Percentiles rank a stretch among this genome's conserved stretches.
These are phyloP conservation scores for Thermoascus crustaceus DNA, from an alignment of 2,329 filamentous ascomycete species.

Conservation along the genomic window DNA sequence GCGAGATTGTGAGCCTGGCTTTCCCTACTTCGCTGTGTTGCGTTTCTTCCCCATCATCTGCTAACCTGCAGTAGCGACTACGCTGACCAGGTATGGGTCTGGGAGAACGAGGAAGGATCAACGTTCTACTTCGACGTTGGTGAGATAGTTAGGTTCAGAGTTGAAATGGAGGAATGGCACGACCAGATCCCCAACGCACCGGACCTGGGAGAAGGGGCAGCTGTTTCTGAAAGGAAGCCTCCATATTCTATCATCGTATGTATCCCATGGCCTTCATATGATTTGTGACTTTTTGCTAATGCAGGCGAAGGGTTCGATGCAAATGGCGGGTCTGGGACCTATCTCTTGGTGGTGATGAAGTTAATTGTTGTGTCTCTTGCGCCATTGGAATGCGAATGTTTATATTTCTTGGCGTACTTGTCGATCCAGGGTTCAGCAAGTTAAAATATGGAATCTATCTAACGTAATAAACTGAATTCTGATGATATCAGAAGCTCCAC, in stretches of 20 bases:
- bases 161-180: constrained; percentile 83
- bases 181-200: constrained; percentile 72
- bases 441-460: too few relatives aligned
- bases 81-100: constrained; percentile 74
- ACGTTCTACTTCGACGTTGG: constrained; percentile 82
- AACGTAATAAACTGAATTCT: too few relatives aligned
- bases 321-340: constrained; percentile 38
- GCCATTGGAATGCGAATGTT: too few relatives aligned
- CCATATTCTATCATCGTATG: constrained; percentile 40
- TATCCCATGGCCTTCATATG: not conserved
- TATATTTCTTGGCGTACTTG: too few relatives aligned
- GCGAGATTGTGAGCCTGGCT: constrained; percentile 59
- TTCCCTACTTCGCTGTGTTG: not conserved
- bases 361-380: constrained; percentile 2
- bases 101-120: constrained; percentile 63
- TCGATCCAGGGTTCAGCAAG: too few relatives aligned
- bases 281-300: constrained; percentile 9
- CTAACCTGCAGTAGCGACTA: constrained; percentile 50
- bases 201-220: constrained; percentile 53
- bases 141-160: constrained; percentile 77
- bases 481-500: too few relatives aligned
- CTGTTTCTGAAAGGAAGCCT: constrained; percentile 52
- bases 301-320: constrained; percentile 35
- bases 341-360: constrained; percentile 37
- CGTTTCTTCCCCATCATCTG: constrained; percentile 4